Base-by-base conservation (phyloP, 805 yeast genomes). In the Barnettozyma wickerhamii region DNA sequence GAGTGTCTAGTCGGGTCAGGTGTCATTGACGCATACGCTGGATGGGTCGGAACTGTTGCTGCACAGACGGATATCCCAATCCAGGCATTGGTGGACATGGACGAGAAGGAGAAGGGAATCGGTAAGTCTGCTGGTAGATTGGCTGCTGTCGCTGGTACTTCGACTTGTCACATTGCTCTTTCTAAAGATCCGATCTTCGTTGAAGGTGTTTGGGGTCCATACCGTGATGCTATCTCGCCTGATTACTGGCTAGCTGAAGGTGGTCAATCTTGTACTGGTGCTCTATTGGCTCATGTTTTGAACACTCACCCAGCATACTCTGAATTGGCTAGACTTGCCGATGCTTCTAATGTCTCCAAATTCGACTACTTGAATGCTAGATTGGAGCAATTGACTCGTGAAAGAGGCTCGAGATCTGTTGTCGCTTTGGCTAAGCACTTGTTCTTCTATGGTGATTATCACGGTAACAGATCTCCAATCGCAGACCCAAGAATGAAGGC, bases 161-260 rank as follows among this genome's bases (percentile, higher is more conserved):
- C 97, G 2, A 93, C 99, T 1, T 93, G 99, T 60, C 98, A 93
- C 63, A 81, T 93, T 52, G 89, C 87, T 42, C 73, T 91, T 73
- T 83, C 95, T 21, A 74, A 77, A 46, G 82, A 86, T 23, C 84
- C 96, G 0, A 78, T 88, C 33, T 90, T 91, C 60, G 98, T 91
- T 9, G 79, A 87, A 33, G 99, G 99, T 45, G 96, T 93, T 26
- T 93, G 99, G 99, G 99, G 99, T 12, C 99, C 99, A 3, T 93
- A 93, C 65, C 75, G 89, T 55, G 96, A 90, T 62, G 95, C 87
- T 5, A 74, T 91, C 69, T 84, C 95, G n/a, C 83, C 84, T 21
- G 88, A 81, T 6, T 82, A 71, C 56, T 93, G 98, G 98, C 72
- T 90, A 49, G 96, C 98, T 12, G 99, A 93, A 65, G 99, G 99